Percentiles rank a stretch among this genome's conserved stretches.
Evolutionary conservation across 2,329 filamentous ascomycete species (phyloP).

Genomic region (Aspergillus terreus): DNA sequence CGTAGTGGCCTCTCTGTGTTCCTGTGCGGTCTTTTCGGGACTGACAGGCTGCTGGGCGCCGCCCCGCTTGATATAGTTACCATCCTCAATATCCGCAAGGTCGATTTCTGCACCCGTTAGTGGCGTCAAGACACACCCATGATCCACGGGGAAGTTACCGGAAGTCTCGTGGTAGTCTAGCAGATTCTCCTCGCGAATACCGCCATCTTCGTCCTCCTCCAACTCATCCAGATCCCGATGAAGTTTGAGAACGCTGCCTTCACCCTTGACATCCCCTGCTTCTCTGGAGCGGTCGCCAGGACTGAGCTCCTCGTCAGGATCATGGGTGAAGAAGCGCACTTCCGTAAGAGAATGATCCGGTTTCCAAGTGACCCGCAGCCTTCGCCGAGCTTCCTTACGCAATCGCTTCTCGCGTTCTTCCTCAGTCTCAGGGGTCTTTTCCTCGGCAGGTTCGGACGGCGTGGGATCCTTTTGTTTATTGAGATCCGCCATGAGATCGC

Average conservation of each 20-base stretch:
- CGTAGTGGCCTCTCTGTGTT: slow-evolving; percentile 45
- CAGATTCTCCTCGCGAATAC: slow-evolving; percentile 40
- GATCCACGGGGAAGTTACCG: slow-evolving; percentile 23
- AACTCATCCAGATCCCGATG: slow-evolving; percentile 55
- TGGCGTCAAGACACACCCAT: neutral
- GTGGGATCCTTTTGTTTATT: slow-evolving; percentile 56
- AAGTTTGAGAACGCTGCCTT: slow-evolving; percentile 49
- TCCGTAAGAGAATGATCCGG: slow-evolving; percentile 54
- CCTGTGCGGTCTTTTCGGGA: slow-evolving; percentile 41
- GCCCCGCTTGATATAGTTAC: slow-evolving; percentile 39
- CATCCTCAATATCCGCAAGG: slow-evolving; percentile 34
- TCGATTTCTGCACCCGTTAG: slow-evolving; percentile 35
- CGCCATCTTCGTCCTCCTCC: slow-evolving; percentile 57
- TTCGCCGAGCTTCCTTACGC: slow-evolving; percentile 59
- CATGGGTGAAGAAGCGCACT: slow-evolving; percentile 58
- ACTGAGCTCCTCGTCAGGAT: slow-evolving; percentile 60
- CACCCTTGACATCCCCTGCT: slow-evolving; percentile 57
- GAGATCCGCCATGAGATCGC: slow-evolving; percentile 48
- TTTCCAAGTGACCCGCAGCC: slow-evolving; percentile 60
- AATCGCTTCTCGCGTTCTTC: slow-evolving; percentile 58
- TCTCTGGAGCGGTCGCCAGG: slow-evolving; percentile 58
- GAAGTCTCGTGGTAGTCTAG: slow-evolving; percentile 31
- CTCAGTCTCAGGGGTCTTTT: slow-evolving; percentile 54
- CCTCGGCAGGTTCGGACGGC: slow-evolving; percentile 49
- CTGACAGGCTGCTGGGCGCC: slow-evolving; percentile 39